Evolutionary conservation across 352 stramenopile genomes (phyloP).

Genomic region (Elongisporangium prolatum): DNA sequence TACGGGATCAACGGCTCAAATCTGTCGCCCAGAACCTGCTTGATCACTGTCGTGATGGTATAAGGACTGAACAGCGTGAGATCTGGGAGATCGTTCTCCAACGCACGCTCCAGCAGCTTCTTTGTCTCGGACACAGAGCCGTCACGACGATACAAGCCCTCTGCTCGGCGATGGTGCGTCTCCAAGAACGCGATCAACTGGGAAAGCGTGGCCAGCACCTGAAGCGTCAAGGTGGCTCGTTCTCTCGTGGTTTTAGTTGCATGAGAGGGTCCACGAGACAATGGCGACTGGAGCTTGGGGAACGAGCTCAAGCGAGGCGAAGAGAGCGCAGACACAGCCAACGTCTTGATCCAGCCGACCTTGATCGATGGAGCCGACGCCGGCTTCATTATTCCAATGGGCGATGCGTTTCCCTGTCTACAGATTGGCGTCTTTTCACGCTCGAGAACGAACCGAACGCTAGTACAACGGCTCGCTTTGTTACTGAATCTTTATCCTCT

Average conservation of each 20-base stretch:
- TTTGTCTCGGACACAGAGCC: constrained; percentile 16
- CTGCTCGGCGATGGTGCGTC: constrained; percentile 32
- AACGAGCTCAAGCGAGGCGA: constrained; percentile 14
- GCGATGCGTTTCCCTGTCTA: neutral
- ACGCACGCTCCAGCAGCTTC: constrained; percentile 19
- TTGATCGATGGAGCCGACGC: neutral
- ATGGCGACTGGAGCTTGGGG: constrained; percentile 6
- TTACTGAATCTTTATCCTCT: too few relatives aligned
- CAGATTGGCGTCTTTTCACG: neutral
- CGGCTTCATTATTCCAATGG: neutral
- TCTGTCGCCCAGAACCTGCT: constrained; percentile 33
- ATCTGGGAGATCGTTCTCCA: constrained; percentile 19
- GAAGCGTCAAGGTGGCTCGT: constrained; percentile 21
- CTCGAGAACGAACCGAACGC: neutral
- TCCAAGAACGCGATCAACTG: constrained; percentile 45
- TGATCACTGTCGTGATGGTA: constrained; percentile 35
- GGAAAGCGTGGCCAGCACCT: constrained; percentile 23
- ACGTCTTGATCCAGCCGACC: constrained; percentile 16
- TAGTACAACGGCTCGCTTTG: too few relatives aligned
- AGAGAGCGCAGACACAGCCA: constrained; percentile 12
- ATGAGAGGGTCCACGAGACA: neutral
- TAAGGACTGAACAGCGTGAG: constrained; percentile 36
- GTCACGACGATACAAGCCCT: constrained; percentile 43
- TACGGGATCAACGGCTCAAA: constrained; percentile 44
- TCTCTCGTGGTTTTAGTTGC: neutral